Percentiles rank a stretch among this genome's conserved stretches.
These are phyloP conservation scores for Epichloe elymi DNA, from an alignment of 2,329 filamentous ascomycete species.

Conservation along the genomic window DNA sequence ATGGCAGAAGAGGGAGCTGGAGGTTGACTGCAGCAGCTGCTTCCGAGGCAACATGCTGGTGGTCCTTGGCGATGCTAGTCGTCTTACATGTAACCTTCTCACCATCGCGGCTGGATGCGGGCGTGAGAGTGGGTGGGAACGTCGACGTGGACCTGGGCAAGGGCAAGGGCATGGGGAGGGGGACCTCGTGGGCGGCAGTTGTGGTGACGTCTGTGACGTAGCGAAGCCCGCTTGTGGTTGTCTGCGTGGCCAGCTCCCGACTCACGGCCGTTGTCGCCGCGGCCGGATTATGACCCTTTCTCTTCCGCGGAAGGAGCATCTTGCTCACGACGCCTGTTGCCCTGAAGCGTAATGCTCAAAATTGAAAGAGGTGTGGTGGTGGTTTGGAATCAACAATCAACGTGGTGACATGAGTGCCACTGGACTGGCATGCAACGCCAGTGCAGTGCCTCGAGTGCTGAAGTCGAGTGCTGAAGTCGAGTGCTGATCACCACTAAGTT, in stretches of 20 bases:
- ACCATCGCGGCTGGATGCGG: neutral
- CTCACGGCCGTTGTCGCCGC: slow-evolving; percentile 11
- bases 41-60: neutral
- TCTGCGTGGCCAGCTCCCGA: slow-evolving; percentile 8
- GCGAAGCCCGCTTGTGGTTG: neutral
- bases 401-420: neutral
- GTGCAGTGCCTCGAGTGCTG: neutral
- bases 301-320: slow-evolving; percentile 23
- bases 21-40: neutral
- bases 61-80: neutral
- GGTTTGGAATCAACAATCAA: neutral
- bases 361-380: neutral
- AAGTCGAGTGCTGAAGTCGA: neutral
- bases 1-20: neutral
- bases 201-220: neutral
- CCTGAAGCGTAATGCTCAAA: neutral
- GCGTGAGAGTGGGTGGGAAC: neutral
- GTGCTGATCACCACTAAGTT: too few relatives aligned
- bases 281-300: slow-evolving; percentile 17
- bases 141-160: neutral
- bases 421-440: neutral
- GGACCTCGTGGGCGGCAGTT: neutral
- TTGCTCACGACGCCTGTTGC: slow-evolving; percentile 1
- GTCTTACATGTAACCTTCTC: neutral
- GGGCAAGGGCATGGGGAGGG: neutral